Conservation (phyloP, 225 moss, liverwort and hornwort genomes). For the Physcomitrium patens region DNA sequence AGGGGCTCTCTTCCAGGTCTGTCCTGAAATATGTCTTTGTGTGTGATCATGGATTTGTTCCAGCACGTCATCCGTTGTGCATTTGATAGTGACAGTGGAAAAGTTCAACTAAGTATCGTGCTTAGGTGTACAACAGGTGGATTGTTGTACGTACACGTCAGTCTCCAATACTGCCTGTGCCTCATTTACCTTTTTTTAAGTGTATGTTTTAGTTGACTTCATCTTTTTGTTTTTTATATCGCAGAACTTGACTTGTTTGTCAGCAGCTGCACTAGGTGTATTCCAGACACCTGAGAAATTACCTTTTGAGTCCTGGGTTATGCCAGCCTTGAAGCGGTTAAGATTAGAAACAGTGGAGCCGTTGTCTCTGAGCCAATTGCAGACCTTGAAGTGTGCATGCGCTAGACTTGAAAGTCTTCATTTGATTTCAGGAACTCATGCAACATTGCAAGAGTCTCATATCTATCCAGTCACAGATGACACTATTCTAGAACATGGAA, state of each 20-base stretch:
- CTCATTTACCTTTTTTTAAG: background rate
- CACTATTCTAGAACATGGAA: conserved; percentile 52
- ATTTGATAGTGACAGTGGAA: background rate
- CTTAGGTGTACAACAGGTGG: conserved; percentile 1
- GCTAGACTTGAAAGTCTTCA: conserved; percentile 78
- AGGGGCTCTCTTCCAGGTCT: conserved; percentile 63
- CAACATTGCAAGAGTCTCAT: conserved; percentile 63
- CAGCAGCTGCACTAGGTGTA: conserved; percentile 74
- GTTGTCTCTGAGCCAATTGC: conserved; percentile 55
- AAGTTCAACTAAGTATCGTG: background rate
- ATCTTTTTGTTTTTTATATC: background rate
- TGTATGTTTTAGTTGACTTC: conserved; percentile 7
- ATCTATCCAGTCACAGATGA: conserved; percentile 77
- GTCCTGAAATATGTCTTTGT: conserved; percentile 16
- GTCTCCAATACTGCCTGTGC: conserved; percentile 5
- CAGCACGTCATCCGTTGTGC: background rate
- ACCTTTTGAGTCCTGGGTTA: conserved; percentile 56
- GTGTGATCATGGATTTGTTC: background rate
- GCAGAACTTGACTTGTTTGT: conserved; percentile 61
- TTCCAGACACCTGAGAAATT: conserved; percentile 54
- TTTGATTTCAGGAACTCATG: conserved; percentile 64
- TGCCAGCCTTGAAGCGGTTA: conserved; percentile 70
- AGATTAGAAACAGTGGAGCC: conserved; percentile 73
- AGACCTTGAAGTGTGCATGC: conserved; percentile 62
- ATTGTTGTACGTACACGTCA: background rate